These are phyloP conservation scores for Ensete ventricosum DNA, from an alignment of 176 grass and related monocot genomes.

Conservation along the genomic window DNA sequence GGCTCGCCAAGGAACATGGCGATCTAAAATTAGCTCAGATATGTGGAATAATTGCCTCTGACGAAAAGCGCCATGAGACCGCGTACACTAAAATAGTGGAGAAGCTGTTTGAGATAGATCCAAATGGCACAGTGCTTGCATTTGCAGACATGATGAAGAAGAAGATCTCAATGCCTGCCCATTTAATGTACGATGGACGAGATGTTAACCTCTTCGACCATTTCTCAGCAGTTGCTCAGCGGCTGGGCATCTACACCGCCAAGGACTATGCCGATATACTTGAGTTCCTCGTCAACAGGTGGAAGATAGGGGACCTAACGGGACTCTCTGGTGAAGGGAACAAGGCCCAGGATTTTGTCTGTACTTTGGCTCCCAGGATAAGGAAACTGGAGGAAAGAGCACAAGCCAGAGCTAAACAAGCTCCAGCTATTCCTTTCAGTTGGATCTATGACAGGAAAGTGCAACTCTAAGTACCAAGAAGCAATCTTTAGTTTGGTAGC, in stretches of 20 bases:
- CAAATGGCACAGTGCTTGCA: not conserved
- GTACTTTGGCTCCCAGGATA: not conserved
- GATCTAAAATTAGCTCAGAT: constrained; percentile 4
- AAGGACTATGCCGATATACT: constrained; percentile 5
- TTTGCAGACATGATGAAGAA: constrained; percentile 10
- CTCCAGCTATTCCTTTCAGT: not conserved
- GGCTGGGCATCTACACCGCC: not conserved
- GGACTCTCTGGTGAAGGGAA: not conserved
- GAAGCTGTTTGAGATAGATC: constrained; percentile 2
- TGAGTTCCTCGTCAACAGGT: not conserved
- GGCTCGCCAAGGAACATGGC: not conserved
- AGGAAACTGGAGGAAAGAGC: constrained; percentile 1
- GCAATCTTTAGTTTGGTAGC: not conserved
- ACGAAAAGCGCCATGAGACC: not conserved
- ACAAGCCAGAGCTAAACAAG: not conserved
- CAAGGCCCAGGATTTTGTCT: constrained; percentile 11
- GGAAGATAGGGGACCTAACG: not conserved
- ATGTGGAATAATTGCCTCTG: constrained; percentile 2
- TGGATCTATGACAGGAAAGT: constrained; percentile 5
- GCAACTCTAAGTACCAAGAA: not conserved
- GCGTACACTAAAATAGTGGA: not conserved
- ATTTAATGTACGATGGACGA: constrained; percentile 1
- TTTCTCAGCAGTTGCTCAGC: not conserved
- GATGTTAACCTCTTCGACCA: not conserved
- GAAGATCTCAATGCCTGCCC: constrained; percentile 8